Evolutionary conservation across 768 basidiomycete genomes (phyloP), one percentile per base, ranked within the genome.

Genomic region (Mycena epipterygia): DNA sequence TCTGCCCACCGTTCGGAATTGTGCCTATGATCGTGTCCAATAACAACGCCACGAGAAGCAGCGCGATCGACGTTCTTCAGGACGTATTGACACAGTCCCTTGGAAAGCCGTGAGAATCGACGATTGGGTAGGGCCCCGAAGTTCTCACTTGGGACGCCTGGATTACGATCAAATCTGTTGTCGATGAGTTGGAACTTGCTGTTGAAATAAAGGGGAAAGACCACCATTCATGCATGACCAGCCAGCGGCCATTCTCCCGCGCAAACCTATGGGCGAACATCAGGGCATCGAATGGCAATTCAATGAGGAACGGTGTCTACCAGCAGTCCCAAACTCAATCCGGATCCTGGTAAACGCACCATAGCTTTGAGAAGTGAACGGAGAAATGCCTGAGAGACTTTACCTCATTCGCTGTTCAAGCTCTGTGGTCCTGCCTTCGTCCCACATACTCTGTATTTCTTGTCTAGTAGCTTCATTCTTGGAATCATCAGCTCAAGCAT

Each of bases 121-220:
- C n/a, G n/a, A n/a, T n/a, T n/a, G n/a, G n/a, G n/a, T n/a, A n/a
- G n/a, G n/a, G n/a, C n/a, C n/a, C n/a, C n/a, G n/a, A n/a, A n/a
- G n/a, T n/a, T n/a, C n/a, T n/a, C n/a, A n/a, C n/a, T 93, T 96
- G 94, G 17, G 93, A 94, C 13, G 94, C 87, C 76, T 95, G 94
- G 48, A 94, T 90, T 60, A 95, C 83, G 55, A 90, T 93, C 65
- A 97, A 80, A 79, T 96, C 87, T 88, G 62, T n/a, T 60, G 23
- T 39, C 32, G 41, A 30, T 32, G 58, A 35, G 61, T 57, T 14
- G 41, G 30, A 44, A n/a, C n/a, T n/a, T 7, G 17, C 37, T 59
- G 21, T n/a, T 35, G 5, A 41, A 55, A 48, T 37, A 42, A 8
- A 17, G 42, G 6, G 19, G n/a, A 46, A 56, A 8, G 65, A 75